Evolutionary conservation across 352 stramenopile species (phyloP).

Genomic region (Pythium aquatile): DNA sequence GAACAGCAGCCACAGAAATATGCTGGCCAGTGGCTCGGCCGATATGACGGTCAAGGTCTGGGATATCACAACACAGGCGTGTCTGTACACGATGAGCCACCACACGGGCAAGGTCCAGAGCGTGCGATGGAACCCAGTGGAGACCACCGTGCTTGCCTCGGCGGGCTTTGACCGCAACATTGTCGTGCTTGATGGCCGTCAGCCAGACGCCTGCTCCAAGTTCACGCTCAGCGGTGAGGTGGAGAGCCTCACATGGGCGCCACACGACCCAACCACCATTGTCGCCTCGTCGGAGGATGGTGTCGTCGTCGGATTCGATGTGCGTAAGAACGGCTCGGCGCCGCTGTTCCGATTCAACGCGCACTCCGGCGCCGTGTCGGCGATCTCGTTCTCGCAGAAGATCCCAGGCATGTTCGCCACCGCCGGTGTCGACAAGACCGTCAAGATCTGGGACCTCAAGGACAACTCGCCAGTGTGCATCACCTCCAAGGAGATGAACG

Average conservation of each 20-base stretch:
- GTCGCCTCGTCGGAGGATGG: constrained; percentile 95
- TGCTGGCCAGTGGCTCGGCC: constrained; percentile 97
- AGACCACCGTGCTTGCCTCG: constrained; percentile 95
- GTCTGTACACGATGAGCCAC: constrained; percentile 96
- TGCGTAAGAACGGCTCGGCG: constrained; percentile 91
- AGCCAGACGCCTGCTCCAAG: constrained; percentile 75
- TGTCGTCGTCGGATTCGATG: constrained; percentile 92
- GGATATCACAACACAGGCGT: constrained; percentile 91
- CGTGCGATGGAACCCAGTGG: constrained; percentile 95
- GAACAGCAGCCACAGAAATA: constrained; percentile 96
- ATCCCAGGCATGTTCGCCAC: constrained; percentile 95
- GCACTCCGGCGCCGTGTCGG: constrained; percentile 85
- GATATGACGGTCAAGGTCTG: constrained; percentile 98
- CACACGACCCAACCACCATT: constrained; percentile 90
- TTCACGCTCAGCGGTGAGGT: constrained; percentile 85
- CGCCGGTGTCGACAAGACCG: constrained; percentile 96
- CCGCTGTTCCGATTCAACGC: constrained; percentile 93
- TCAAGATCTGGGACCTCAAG: constrained; percentile 96
- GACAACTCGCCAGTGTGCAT: constrained; percentile 73
- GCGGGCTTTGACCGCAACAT: constrained; percentile 95
- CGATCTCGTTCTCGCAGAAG: constrained; percentile 83
- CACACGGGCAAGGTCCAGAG: constrained; percentile 99
- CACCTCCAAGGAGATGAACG: constrained; percentile 91
- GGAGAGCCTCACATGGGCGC: constrained; percentile 94
- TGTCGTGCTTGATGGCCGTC: constrained; percentile 93